phyloP scores from a whole-genome alignment of 768 basidiomycete species.

The Tremella fuciformis region DNA sequence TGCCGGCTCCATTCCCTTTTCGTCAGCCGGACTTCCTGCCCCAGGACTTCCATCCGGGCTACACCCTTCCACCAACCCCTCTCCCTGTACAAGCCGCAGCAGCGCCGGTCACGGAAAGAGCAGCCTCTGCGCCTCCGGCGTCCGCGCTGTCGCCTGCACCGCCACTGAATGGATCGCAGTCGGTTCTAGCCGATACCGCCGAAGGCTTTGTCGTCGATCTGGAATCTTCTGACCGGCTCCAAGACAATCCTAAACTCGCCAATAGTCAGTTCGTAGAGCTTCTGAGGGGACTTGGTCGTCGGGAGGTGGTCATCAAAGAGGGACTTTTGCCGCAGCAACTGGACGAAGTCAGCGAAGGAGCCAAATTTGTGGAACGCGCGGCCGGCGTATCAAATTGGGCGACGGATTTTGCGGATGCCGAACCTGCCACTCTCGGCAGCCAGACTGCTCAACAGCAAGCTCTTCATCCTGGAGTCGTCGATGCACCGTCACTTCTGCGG shows the following conservation, averaged over 20 bases:
- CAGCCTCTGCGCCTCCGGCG: neutral
- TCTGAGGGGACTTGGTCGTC: conserved; percentile 20
- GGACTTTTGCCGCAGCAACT: conserved; percentile 7
- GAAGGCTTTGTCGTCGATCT: conserved; percentile 18
- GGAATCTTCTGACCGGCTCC: neutral
- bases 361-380: conserved; percentile 15
- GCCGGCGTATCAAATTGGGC: conserved; percentile 21
- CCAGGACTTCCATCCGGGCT: conserved; percentile 1
- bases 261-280: conserved; percentile 34
- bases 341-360: conserved; percentile 29
- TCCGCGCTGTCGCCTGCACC: neutral
- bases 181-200: conserved; percentile 30
- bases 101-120: neutral
- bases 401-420: conserved; percentile 16
- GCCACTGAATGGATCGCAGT: conserved; percentile 24
- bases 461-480: neutral
- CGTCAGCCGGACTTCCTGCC: neutral
- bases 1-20: neutral
- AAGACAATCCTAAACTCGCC: conserved; percentile 35
- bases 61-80: neutral
- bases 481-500: neutral
- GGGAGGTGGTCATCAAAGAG: conserved; percentile 27
- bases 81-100: neutral
- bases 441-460: conserved; percentile 8
- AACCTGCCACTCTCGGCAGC: conserved; percentile 4